These are phyloP conservation scores for Melanopsichium pennsylvanicum DNA, from an alignment of 1,284 basidiomycete genomes.

Conservation along the genomic window DNA sequence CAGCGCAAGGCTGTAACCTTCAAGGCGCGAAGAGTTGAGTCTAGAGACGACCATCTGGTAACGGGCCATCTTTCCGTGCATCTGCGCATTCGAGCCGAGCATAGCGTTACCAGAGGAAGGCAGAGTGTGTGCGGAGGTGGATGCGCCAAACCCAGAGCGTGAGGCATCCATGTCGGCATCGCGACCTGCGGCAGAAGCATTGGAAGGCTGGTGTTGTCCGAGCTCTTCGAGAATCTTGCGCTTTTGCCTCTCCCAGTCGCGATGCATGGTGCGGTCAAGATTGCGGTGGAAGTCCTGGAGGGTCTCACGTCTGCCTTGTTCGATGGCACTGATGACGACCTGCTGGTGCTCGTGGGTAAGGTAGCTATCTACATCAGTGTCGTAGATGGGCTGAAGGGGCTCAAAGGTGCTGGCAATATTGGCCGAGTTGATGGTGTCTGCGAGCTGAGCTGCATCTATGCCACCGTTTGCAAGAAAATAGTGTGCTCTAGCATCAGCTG, in stretches of 20 bases:
- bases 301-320: slow-evolving; percentile 84
- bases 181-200: slow-evolving; percentile 11
- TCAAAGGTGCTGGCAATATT: slow-evolving; percentile 86
- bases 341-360: slow-evolving; percentile 91
- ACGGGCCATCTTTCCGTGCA: slow-evolving; percentile 61
- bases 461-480: slow-evolving; percentile 83
- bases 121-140: slow-evolving; percentile 43
- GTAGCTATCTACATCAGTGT: slow-evolving; percentile 83
- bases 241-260: slow-evolving; percentile 90
- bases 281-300: slow-evolving; percentile 84
- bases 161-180: slow-evolving; percentile 18
- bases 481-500: slow-evolving; percentile 51
- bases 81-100: slow-evolving; percentile 26
- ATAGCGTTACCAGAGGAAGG: slow-evolving; percentile 14
- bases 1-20: slow-evolving; percentile 45
- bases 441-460: slow-evolving; percentile 82
- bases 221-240: slow-evolving; percentile 88
- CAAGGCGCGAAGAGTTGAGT: slow-evolving; percentile 59
- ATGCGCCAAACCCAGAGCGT: slow-evolving; percentile 39
- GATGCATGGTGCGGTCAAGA: slow-evolving; percentile 77
- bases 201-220: slow-evolving; percentile 68
- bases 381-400: slow-evolving; percentile 84
- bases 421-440: slow-evolving; percentile 79
- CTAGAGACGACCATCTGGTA: slow-evolving; percentile 59
- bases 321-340: slow-evolving; percentile 89